Conservation (phyloP, 2,329 filamentous ascomycete genomes). For the Cladophialophora yegresii region DNA sequence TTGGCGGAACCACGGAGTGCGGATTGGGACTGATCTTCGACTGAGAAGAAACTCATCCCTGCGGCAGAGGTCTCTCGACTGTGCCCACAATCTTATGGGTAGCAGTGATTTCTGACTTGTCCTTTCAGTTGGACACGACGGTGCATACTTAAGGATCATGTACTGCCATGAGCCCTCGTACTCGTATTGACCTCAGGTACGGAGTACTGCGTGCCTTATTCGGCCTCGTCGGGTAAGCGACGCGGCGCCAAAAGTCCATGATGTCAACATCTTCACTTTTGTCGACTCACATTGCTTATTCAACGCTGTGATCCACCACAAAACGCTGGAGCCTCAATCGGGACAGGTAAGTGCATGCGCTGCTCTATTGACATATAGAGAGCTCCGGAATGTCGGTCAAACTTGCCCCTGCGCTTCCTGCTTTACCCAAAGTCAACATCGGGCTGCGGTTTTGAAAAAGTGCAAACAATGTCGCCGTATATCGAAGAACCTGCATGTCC, state of each 20-base stretch:
- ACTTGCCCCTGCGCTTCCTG: neutral
- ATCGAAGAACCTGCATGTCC: neutral
- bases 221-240: neutral
- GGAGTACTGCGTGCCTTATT: neutral
- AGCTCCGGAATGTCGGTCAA: neutral
- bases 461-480: slow-evolving; percentile 5
- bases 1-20: neutral
- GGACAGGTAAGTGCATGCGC: neutral
- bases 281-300: neutral
- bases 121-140: neutral
- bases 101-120: neutral
- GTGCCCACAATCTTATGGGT: neutral
- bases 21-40: neutral
- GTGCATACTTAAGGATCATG: neutral
- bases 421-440: neutral
- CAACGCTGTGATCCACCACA: neutral
- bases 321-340: neutral
- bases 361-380: neutral
- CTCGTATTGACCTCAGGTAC: neutral
- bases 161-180: neutral
- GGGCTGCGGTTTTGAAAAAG: neutral
- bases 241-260: slow-evolving; percentile 3
- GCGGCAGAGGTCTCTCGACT: neutral
- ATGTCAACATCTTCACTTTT: slow-evolving; percentile 8
- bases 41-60: neutral